phyloP scores from a whole-genome alignment of 2,329 filamentous ascomycete genomes.

The Ophiocordyceps sinensis region DNA sequence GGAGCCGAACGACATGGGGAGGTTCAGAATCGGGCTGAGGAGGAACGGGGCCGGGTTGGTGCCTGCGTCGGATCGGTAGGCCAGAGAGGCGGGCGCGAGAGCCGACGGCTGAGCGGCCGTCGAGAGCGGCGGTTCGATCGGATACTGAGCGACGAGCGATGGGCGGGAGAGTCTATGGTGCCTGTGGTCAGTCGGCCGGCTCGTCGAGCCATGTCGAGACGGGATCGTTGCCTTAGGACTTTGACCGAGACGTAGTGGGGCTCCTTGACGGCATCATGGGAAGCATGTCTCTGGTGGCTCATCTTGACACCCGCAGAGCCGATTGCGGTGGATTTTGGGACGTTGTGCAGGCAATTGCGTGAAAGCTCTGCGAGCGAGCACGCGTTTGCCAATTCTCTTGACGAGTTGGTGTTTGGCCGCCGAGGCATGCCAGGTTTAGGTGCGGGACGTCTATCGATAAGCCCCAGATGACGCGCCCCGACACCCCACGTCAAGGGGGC shows the following conservation, averaged over 20 bases:
- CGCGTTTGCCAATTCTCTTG: too few relatives aligned
- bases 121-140: slow-evolving; percentile 33
- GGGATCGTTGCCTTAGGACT: slow-evolving; percentile 44
- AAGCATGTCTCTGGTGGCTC: slow-evolving; percentile 44
- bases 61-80: slow-evolving; percentile 37
- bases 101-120: slow-evolving; percentile 25
- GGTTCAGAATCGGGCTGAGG: slow-evolving; percentile 55
- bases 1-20: slow-evolving; percentile 82
- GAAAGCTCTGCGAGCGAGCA: too few relatives aligned
- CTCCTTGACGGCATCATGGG: slow-evolving; percentile 50
- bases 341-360: too few relatives aligned
- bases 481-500: too few relatives aligned
- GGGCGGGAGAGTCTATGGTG: slow-evolving; percentile 63
- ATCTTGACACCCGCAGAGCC: slow-evolving; percentile 16
- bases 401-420: too few relatives aligned
- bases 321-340: background rate
- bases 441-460: too few relatives aligned
- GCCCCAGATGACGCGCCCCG: too few relatives aligned
- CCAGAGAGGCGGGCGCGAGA: slow-evolving; percentile 52
- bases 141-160: slow-evolving; percentile 57
- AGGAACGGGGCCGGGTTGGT: slow-evolving; percentile 42
- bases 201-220: background rate
- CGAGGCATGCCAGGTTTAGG: too few relatives aligned
- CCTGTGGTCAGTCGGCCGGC: background rate
- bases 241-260: slow-evolving; percentile 69